phyloP scores from a whole-genome alignment of 108 stramenopile species.

The Nannochloropsis salina region DNA sequence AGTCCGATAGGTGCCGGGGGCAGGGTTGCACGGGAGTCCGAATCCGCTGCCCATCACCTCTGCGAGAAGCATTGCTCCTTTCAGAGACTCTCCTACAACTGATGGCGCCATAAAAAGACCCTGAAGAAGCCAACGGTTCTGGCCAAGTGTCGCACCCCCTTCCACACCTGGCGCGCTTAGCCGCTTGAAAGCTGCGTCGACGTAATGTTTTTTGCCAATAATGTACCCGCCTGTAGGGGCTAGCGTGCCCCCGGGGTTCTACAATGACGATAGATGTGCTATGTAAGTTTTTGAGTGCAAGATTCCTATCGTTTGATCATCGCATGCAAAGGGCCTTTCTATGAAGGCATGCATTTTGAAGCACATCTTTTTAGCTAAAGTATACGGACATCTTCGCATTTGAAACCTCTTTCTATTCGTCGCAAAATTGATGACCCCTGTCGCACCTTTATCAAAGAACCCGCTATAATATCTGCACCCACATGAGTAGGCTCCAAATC shows the following conservation, averaged over 20 bases:
- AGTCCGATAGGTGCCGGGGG: constrained; percentile 35
- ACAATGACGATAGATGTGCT: background rate
- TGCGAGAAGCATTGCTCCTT: constrained; percentile 44
- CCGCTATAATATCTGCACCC: constrained; percentile 48
- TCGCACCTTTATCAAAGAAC: constrained; percentile 49
- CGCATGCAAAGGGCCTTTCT: no score
- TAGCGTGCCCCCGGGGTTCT: constrained; percentile 52
- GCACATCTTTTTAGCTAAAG: no score
- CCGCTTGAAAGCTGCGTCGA: constrained; percentile 42
- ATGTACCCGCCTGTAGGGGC: constrained; percentile 44
- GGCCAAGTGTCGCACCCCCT: constrained; percentile 49
- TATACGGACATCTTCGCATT: no score
- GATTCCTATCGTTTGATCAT: no score
- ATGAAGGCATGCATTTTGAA: no score
- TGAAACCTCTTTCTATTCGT: no score
- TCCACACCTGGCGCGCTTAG: constrained; percentile 45
- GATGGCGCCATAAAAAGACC: constrained; percentile 51
- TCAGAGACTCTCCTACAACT: constrained; percentile 49
- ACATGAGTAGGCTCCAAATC: constrained; percentile 50
- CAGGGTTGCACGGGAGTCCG: constrained; percentile 48
- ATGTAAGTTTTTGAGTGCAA: no score
- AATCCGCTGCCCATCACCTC: constrained; percentile 40
- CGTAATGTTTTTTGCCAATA: constrained; percentile 35
- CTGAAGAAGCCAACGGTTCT: constrained; percentile 39
- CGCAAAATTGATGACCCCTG: no score